These are phyloP conservation scores for Backusella tarrabulga DNA, from an alignment of 192 early-diverging fungal species.

Conservation along the genomic window DNA sequence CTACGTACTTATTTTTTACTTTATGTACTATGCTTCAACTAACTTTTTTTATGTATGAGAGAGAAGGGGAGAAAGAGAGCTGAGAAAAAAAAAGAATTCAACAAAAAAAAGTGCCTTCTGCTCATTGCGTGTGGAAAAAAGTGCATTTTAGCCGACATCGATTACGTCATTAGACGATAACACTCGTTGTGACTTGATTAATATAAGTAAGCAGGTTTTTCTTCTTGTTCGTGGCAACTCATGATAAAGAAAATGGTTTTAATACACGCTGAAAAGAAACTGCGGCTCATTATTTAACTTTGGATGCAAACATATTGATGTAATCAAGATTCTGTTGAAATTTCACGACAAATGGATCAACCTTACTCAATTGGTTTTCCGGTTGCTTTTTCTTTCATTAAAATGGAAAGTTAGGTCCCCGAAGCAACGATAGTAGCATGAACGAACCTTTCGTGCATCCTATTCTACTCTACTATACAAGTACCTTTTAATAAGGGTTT, in stretches of 20 bases:
- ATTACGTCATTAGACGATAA: not conserved
- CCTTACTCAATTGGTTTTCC: not conserved
- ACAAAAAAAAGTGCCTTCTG: not conserved
- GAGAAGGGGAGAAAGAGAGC: not conserved
- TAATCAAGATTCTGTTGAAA: not conserved
- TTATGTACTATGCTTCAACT: slow-evolving; percentile 1
- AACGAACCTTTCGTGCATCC: not conserved
- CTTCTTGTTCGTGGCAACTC: not conserved
- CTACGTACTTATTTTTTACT: not conserved
- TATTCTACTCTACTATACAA: not conserved
- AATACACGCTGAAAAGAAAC: not conserved
- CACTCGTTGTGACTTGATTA: not conserved
- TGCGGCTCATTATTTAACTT: not conserved
- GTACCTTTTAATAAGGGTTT: not conserved
- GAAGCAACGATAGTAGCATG: not conserved
- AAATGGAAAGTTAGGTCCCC: not conserved
- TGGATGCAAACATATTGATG: not conserved
- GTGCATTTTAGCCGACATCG: not conserved
- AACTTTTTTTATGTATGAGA: not conserved
- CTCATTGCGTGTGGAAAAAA: slow-evolving; percentile 2
- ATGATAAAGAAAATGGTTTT: not conserved
- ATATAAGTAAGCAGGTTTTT: slow-evolving; percentile 6
- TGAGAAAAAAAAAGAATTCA: not conserved
- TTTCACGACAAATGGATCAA: not conserved
- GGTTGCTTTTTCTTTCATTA: not conserved